Evolutionary conservation across 176 grass and related monocot genomes (phyloP).

Genomic region (Phoenix roebelenii): DNA sequence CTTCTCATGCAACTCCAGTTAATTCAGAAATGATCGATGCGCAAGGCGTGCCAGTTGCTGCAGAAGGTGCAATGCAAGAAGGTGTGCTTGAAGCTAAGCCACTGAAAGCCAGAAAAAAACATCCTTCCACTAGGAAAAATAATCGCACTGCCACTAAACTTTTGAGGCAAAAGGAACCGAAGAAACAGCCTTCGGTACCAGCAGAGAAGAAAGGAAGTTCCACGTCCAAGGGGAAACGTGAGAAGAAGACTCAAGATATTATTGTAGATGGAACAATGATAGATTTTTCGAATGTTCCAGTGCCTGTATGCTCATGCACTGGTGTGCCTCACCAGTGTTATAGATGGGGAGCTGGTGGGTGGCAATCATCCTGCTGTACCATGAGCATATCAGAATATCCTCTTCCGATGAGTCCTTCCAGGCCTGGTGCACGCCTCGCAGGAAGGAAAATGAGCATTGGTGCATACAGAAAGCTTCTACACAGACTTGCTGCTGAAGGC

Average conservation of each 20-base stretch:
- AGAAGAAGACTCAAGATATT: constrained; percentile 15
- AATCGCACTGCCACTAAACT: not conserved
- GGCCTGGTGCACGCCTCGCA: constrained; percentile 15
- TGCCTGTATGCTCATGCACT: constrained; percentile 23
- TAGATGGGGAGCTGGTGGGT: constrained; percentile 22
- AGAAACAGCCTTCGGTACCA: constrained; percentile 1
- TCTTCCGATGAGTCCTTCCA: constrained; percentile 21
- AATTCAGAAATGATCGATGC: not conserved
- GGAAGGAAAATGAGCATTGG: constrained; percentile 28
- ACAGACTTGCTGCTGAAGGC: constrained; percentile 12
- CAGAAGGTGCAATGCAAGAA: no score
- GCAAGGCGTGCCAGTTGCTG: not conserved
- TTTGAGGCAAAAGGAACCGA: constrained; percentile 13
- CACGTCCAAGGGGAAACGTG: not conserved
- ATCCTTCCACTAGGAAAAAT: constrained; percentile 5
- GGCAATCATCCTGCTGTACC: constrained; percentile 29
- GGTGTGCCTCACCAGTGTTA: constrained; percentile 15
- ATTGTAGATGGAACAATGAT: not conserved
- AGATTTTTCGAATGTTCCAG: constrained; percentile 18
- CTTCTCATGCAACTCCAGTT: not conserved
- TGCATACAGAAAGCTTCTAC: constrained; percentile 22
- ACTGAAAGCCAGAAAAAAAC: not conserved
- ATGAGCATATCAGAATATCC: constrained; percentile 23
- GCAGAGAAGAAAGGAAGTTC: constrained; percentile 15
- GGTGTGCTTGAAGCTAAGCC: no score